Percentiles rank a stretch among this genome's conserved stretches.
These are phyloP conservation scores for Claviceps fusiformis DNA, from an alignment of 2,329 filamentous ascomycete species.

Conservation along the genomic window DNA sequence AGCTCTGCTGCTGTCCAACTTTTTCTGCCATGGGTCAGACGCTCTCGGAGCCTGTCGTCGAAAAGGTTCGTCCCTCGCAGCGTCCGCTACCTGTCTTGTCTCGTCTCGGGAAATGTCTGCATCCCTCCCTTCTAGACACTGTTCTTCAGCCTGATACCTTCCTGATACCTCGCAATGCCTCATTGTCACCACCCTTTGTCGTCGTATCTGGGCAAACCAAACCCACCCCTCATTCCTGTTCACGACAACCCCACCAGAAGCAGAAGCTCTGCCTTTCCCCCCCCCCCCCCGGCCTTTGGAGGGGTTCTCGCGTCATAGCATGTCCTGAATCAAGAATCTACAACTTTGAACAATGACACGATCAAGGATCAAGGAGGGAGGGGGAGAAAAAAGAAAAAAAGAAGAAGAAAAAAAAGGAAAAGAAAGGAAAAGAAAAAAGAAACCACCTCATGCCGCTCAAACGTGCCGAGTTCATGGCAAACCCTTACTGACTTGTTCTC, in stretches of 20 bases:
- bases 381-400: too few relatives aligned
- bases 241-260: slow-evolving; percentile 1
- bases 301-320: slow-evolving; percentile 1
- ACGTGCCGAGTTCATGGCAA: background rate
- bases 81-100: background rate
- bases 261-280: background rate
- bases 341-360: too few relatives aligned
- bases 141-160: background rate
- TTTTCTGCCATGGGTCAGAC: slow-evolving; percentile 78
- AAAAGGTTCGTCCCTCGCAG: slow-evolving; percentile 57
- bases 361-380: too few relatives aligned
- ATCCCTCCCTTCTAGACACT: background rate
- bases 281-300: background rate
- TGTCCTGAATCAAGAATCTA: too few relatives aligned
- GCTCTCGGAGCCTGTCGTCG: slow-evolving; percentile 94
- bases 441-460: background rate
- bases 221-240: background rate
- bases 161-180: background rate
- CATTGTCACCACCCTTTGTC: background rate
- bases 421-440: background rate
- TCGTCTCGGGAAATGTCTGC: slow-evolving; percentile 1
- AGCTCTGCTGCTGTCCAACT: slow-evolving; percentile 15
- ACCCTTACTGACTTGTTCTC: slow-evolving; percentile 13
- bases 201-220: background rate
- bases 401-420: too few relatives aligned